phyloP scores from a whole-genome alignment of 345 rosid species.

The Populus ilicifolia region DNA sequence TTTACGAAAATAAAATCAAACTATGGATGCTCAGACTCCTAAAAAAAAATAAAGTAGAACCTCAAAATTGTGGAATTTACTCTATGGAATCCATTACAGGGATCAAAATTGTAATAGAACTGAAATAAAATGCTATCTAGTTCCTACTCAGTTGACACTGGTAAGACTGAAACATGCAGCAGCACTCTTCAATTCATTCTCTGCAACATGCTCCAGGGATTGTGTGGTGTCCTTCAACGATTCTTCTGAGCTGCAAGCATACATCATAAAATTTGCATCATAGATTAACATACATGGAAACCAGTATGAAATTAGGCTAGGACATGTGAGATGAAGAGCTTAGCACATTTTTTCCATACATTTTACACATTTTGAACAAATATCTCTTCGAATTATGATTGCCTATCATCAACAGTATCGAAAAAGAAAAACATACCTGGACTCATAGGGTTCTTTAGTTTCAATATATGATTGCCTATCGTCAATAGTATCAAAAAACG shows the following conservation, averaged over 20 bases:
- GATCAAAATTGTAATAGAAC: not conserved
- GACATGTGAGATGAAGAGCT: not conserved
- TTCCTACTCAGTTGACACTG: slow-evolving; percentile 51
- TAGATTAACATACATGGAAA: not conserved
- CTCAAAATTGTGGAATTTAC: slow-evolving; percentile 9
- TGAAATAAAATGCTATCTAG: not conserved
- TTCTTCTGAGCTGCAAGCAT: slow-evolving; percentile 53
- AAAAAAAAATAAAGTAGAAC: not conserved
- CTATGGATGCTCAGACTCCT: not conserved
- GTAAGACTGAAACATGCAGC: slow-evolving; percentile 83
- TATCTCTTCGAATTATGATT: not conserved
- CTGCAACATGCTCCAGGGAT: slow-evolving; percentile 49
- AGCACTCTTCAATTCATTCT: slow-evolving; percentile 75
- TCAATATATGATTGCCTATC: slow-evolving; percentile 76
- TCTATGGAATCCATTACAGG: not conserved
- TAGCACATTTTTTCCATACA: not conserved
- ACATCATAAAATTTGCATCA: not conserved
- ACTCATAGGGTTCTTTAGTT: slow-evolving; percentile 34
- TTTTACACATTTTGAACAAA: not conserved
- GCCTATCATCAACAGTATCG: not conserved
- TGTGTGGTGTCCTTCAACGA: slow-evolving; percentile 50
- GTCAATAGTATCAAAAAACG: slow-evolving; percentile 69
- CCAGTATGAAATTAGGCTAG: not conserved
- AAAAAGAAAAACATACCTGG: slow-evolving; percentile 5
- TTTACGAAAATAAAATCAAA: not conserved